Conservation (phyloP, 2,329 filamentous ascomycete genomes). For the Aspergillus sp. region DNA sequence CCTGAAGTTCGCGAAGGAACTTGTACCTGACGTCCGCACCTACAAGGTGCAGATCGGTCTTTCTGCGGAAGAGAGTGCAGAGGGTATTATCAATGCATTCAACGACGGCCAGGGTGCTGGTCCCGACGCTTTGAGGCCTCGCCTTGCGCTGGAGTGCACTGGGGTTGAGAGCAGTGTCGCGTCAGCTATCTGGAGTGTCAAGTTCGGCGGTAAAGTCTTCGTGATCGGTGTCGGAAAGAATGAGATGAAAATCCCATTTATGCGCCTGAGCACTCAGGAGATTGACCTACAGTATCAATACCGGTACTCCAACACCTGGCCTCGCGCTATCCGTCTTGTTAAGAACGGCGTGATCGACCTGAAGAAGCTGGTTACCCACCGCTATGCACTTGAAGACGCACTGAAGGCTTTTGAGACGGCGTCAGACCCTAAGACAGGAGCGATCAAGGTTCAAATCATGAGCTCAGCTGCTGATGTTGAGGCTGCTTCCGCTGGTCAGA, state of each 20-base stretch:
- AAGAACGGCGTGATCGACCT: constrained; percentile 82
- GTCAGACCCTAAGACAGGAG: constrained; percentile 81
- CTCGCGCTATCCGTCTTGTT: constrained; percentile 82
- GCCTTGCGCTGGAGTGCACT: constrained; percentile 85
- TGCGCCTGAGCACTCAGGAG: constrained; percentile 85
- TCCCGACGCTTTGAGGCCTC: constrained; percentile 68
- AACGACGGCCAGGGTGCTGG: constrained; percentile 47
- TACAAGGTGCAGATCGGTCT: constrained; percentile 53
- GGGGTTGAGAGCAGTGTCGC: constrained; percentile 88
- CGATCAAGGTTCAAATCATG: constrained; percentile 96
- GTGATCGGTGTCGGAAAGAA: constrained; percentile 94
- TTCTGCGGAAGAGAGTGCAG: constrained; percentile 68
- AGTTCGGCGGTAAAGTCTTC: constrained; percentile 96
- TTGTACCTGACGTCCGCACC: constrained; percentile 76
- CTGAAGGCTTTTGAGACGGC: constrained; percentile 87
- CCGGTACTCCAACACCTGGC: constrained; percentile 95
- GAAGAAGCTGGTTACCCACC: constrained; percentile 80
- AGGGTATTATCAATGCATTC: constrained; percentile 66
- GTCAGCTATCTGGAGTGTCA: constrained; percentile 82
- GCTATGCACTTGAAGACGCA: constrained; percentile 81
- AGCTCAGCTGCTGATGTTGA: constrained; percentile 41
- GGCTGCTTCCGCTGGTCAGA: constrained; percentile 32
- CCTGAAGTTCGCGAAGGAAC: constrained; percentile 77
- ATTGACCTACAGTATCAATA: constrained; percentile 97
- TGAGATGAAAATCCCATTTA: constrained; percentile 94